A percentile compares a stretch with the other conserved stretches of the same genome.
These are phyloP conservation scores for Proliferodiscus dingleyae DNA, from an alignment of 2,329 filamentous ascomycete genomes.

Conservation along the genomic window DNA sequence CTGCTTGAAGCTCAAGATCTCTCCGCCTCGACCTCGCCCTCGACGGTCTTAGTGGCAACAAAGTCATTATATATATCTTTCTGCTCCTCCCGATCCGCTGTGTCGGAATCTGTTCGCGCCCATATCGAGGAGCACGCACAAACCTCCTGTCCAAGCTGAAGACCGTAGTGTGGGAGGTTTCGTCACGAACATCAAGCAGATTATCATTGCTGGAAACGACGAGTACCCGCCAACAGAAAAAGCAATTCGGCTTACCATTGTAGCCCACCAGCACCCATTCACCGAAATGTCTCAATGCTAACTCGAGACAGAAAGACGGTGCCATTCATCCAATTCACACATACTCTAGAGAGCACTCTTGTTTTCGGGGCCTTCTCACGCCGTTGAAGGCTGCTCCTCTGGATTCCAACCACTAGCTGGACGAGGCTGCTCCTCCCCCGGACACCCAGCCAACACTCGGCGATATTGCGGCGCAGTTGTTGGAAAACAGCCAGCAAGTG, in stretches of 20 bases:
- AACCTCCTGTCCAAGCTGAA: not conserved
- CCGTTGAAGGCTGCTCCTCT: not conserved
- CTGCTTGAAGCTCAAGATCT: not conserved
- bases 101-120: not conserved
- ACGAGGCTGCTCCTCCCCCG: too few species aligned
- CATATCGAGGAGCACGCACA: not conserved
- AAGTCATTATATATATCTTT: conserved; percentile 3
- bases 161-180: not conserved
- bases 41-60: conserved; percentile 5
- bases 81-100: not conserved
- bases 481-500: too few species aligned
- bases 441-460: too few species aligned
- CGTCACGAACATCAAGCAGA: not conserved
- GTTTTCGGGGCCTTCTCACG: too few species aligned
- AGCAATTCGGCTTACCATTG: conserved; percentile 6
- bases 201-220: not conserved
- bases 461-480: too few species aligned
- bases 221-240: not conserved
- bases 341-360: too few species aligned
- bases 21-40: not conserved
- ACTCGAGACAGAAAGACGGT: not conserved
- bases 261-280: not conserved
- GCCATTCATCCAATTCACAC: not conserved
- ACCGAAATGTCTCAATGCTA: too few species aligned
- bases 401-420: not conserved